A percentile compares a stretch with the other conserved stretches of the same genome.
Conservation (phyloP, 331 rosid species). For the Spiraea crenata region DNA sequence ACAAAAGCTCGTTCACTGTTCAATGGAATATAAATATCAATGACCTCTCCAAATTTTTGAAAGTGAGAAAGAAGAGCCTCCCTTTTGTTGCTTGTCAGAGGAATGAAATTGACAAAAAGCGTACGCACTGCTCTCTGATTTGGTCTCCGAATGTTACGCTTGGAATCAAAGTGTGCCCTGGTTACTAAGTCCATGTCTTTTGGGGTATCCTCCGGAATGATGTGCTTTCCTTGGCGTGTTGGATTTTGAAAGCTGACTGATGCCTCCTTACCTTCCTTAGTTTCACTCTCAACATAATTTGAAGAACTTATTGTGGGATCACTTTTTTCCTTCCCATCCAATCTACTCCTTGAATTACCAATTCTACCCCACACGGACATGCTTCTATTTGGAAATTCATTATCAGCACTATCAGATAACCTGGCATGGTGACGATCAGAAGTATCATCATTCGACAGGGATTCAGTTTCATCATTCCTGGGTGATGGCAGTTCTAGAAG, state of each 20-base stretch:
- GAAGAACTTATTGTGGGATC: slow-evolving; percentile 51
- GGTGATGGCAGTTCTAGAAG: slow-evolving; percentile 60
- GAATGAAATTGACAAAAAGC: slow-evolving; percentile 88
- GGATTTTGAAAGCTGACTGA: slow-evolving; percentile 41
- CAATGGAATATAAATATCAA: slow-evolving; percentile 80
- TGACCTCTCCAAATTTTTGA: slow-evolving; percentile 81
- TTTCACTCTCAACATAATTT: slow-evolving; percentile 51
- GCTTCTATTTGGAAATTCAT: slow-evolving; percentile 56
- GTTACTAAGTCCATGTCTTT: slow-evolving; percentile 46
- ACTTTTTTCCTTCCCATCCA: slow-evolving; percentile 58
- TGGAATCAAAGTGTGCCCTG: slow-evolving; percentile 51
- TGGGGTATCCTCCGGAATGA: slow-evolving; percentile 49
- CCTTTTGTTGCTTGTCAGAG: slow-evolving; percentile 69
- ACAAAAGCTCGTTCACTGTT: slow-evolving; percentile 91
- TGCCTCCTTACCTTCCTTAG: slow-evolving; percentile 55
- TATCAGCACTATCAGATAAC: slow-evolving; percentile 42
- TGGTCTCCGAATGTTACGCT: slow-evolving; percentile 58
- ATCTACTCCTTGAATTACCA: slow-evolving; percentile 64
- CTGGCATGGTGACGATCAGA: slow-evolving; percentile 39
- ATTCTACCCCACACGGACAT: slow-evolving; percentile 89
- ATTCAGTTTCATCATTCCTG: slow-evolving; percentile 69
- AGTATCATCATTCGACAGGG: slow-evolving; percentile 55
- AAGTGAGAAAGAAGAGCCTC: slow-evolving; percentile 91
- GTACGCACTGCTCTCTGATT: slow-evolving; percentile 90
- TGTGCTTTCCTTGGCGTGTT: slow-evolving; percentile 59